Percentiles rank a stretch among this genome's conserved stretches.
Conservation (phyloP, 1,284 basidiomycete genomes). For the Malassezia arunalokei region DNA sequence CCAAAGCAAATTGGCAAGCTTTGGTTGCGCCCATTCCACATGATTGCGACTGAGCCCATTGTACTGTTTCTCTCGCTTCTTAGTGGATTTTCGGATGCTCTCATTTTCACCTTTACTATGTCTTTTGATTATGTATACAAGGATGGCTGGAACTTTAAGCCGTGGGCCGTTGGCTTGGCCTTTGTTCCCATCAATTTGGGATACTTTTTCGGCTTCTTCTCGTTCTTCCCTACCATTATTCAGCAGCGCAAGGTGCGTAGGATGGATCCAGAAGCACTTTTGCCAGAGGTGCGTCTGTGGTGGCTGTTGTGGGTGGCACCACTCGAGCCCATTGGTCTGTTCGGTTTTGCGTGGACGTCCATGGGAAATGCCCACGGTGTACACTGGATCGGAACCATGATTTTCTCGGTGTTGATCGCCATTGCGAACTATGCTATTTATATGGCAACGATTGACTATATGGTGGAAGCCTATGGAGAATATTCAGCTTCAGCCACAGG, state of each 20-base stretch:
- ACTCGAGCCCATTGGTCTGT: constrained; percentile 47
- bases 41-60: constrained; percentile 48
- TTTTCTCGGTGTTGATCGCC: constrained; percentile 47
- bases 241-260: constrained; percentile 32
- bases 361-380: constrained; percentile 41
- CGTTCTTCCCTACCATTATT: constrained; percentile 45
- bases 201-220: constrained; percentile 46
- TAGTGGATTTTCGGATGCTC: constrained; percentile 47
- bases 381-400: constrained; percentile 49
- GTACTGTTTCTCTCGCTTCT: constrained; percentile 48
- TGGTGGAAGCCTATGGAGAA: constrained; percentile 48
- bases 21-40: constrained; percentile 47
- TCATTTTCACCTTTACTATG: constrained; percentile 49
- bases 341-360: constrained; percentile 49
- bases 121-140: constrained; percentile 47
- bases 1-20: constrained; percentile 43
- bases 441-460: constrained; percentile 48
- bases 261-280: constrained; percentile 29
- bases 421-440: constrained; percentile 46
- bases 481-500: constrained; percentile 48
- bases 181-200: constrained; percentile 48
- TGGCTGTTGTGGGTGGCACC: constrained; percentile 47
- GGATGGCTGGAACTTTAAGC: constrained; percentile 46
- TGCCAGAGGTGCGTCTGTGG: constrained; percentile 47
- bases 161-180: constrained; percentile 41